A percentile compares a stretch with the other conserved stretches of the same genome.
Conservation (phyloP, 768 basidiomycete genomes). For the Grammothele lineata region DNA sequence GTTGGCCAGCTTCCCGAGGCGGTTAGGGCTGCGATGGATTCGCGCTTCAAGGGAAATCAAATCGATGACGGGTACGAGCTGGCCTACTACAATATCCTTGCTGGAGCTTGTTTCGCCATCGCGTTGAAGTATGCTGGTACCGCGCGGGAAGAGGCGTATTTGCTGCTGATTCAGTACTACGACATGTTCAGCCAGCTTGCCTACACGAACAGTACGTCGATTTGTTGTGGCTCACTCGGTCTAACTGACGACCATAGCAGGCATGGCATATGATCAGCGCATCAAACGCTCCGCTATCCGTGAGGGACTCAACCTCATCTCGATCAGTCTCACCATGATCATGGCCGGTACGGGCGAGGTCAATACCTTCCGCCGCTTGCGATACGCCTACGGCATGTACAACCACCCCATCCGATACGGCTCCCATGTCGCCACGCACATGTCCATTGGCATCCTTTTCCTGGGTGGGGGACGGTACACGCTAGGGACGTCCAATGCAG, state of each 20-base stretch:
- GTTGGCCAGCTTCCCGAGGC: slow-evolving; percentile 62
- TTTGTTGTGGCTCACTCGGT: not conserved
- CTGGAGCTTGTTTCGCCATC: slow-evolving; percentile 88
- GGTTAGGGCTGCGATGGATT: slow-evolving; percentile 57
- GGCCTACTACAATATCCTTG: slow-evolving; percentile 88
- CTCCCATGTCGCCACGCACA: slow-evolving; percentile 84
- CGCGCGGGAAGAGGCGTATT: slow-evolving; percentile 84
- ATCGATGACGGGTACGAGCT: slow-evolving; percentile 75
- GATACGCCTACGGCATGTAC: slow-evolving; percentile 88
- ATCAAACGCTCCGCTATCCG: slow-evolving; percentile 85
- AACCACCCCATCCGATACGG: slow-evolving; percentile 75
- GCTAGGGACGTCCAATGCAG: slow-evolving; percentile 85
- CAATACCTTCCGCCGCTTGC: slow-evolving; percentile 78
- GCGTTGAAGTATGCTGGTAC: slow-evolving; percentile 94
- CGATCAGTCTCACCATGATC: slow-evolving; percentile 83
- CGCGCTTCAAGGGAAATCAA: slow-evolving; percentile 39
- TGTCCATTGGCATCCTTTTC: slow-evolving; percentile 88
- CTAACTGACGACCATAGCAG: slow-evolving; percentile 32
- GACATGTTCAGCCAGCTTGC: slow-evolving; percentile 74
- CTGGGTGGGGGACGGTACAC: slow-evolving; percentile 92
- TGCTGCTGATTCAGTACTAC: slow-evolving; percentile 74
- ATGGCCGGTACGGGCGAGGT: slow-evolving; percentile 98
- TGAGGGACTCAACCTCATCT: slow-evolving; percentile 84
- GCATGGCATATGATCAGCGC: slow-evolving; percentile 77
- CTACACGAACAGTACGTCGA: slow-evolving; percentile 57